Base-by-base conservation (phyloP, 2,329 filamentous ascomycete species). In the Ophiostoma angusticollis region DNA sequence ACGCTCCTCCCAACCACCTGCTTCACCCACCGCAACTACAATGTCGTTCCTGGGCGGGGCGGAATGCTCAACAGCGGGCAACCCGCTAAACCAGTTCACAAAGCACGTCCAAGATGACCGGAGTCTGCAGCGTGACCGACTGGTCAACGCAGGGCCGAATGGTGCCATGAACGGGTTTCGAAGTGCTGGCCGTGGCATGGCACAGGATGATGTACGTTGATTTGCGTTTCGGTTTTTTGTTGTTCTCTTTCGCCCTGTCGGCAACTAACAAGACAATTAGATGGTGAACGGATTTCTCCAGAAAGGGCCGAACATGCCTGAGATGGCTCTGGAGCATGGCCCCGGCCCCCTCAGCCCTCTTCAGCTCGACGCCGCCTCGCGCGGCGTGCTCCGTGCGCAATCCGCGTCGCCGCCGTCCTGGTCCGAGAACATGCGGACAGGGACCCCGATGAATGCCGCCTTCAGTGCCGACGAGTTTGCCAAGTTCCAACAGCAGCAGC, bases 101-200 rank as follows among this genome's bases (percentile, higher is more conserved):
- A 98, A 98, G 63, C 87, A 95, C 61, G 84, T 91, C 41, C 84
- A 93, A 56, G 85, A 93, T 70, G 91, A 98, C 66, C 93, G 87
- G 63, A 91, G 84, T 42, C 67, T 96, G 42, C 91, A 96, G 63
- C 74, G 87, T 53, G 91, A 98, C 60, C 77, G 91, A 43, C 68
- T 96, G 45, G 78, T 84, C 44, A 84, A 84, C 46, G 69, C 80
- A 48, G 78, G 77, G 1, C 80, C 83, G 0, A 76, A 72, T 31
- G 78, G 73, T 7, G 66, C 80, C 53, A 70, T 83, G 52, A 80
- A 83, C 56, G 75, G 82, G 52, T 87, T 93, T 67, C 74, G 85
- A 47, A 87, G 74, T 56, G 71, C 73, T 50, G 71, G 70, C 41
- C 74, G 77, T 56, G 75, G 74, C 52, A 72, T 71, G 30, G 75